Evolutionary conservation across 176 grass and related monocot genomes (phyloP), one percentile per base, ranked within the genome.

Genomic region (Lolium rigidum): DNA sequence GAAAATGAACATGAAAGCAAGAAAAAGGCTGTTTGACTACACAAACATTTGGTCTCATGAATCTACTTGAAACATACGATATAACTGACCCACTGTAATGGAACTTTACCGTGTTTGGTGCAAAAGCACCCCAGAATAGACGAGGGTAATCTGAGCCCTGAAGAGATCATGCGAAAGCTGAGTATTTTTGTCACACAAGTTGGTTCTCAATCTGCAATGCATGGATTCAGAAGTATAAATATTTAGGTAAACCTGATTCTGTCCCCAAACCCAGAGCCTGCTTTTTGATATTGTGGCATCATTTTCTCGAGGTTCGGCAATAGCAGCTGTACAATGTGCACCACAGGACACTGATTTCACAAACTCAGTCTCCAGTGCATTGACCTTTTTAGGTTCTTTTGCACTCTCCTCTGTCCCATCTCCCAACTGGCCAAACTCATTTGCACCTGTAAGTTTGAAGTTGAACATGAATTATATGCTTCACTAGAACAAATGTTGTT

Each of bases 341-440:
- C 96, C 96, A 91, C 96, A 98, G 28, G 96, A 92, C n/a, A 98
- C 92, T 35, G 81, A 92, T 88, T 94, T 98, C 82, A 98, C 92
- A 89, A 90, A 88, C 72, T 98, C 93, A 31, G 92, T 84, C 21
- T 92, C 80, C 88, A 95, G 76, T 55, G 89, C 82, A 15, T 91
- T 95, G 62, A 98, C 92, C 76, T 82, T 95, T 81, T 92, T 88
- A 16, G 93, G 96, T 39, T 91, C 89, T 78, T 95, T 89, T 38
- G 86, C 76, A 52, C 88, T 94, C 51, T 95, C 88, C 79, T 98
- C 96, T 62, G 93, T 92, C 35, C 96, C 96, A 94, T 98, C 93
- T 89, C 96, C 96, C 88, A 98, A 83, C 86, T 98, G 93, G 48
- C 96, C 96, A 83, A 91, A 98, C 58, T 95, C 96, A 94, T 95